These are phyloP conservation scores for Silybum marianum DNA, from an alignment of 129 eudicot species.

Conservation along the genomic window DNA sequence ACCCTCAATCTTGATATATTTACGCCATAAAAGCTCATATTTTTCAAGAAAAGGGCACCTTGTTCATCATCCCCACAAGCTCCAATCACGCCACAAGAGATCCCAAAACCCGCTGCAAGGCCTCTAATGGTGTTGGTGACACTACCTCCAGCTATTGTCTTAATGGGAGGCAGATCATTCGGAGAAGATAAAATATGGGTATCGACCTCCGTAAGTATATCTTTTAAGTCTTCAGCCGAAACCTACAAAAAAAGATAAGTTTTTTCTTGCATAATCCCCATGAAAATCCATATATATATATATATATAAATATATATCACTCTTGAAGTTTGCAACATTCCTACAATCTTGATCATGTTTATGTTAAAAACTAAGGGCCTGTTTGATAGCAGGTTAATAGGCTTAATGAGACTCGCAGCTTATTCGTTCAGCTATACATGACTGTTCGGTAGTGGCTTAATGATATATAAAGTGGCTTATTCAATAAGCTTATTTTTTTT, in stretches of 20 bases:
- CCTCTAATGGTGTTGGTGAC: constrained; percentile 97
- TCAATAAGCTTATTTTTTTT: no score
- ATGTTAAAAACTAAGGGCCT: not conserved
- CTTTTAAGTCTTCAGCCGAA: constrained; percentile 69
- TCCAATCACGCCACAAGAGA: constrained; percentile 85
- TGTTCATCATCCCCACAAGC: constrained; percentile 95
- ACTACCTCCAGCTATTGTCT: constrained; percentile 96
- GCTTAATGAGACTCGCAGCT: no score
- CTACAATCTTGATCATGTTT: not conserved
- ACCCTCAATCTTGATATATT: constrained; percentile 72
- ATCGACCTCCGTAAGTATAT: constrained; percentile 62
- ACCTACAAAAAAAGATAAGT: constrained; percentile 45
- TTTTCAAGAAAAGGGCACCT: constrained; percentile 67
- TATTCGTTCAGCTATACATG: no score
- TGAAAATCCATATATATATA: not conserved
- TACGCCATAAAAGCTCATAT: constrained; percentile 69
- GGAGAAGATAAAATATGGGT: constrained; percentile 53
- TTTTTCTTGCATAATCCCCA: not conserved
- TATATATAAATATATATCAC: not conserved
- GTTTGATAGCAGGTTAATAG: no score
- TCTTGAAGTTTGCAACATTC: not conserved
- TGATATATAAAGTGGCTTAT: no score
- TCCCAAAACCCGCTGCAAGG: constrained; percentile 83
- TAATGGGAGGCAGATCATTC: constrained; percentile 51
- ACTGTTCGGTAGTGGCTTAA: no score